Evolutionary conservation across 495 filamentous ascomycete species (phyloP).

Genomic region (Aspergillus taichungensis): DNA sequence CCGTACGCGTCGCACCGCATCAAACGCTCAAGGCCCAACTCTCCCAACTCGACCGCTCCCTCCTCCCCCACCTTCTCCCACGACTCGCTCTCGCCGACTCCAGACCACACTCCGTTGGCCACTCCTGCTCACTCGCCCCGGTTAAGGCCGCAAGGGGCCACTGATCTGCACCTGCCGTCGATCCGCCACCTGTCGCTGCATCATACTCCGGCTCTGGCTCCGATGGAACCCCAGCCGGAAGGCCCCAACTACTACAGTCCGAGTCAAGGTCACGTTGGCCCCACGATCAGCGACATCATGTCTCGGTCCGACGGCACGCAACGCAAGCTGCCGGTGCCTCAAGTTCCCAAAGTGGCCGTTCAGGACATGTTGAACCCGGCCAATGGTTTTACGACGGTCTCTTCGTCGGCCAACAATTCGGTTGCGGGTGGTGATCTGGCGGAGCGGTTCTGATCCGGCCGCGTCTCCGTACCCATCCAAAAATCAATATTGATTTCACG

Average conservation of each 20-base stretch:
- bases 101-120: conserved; percentile 91
- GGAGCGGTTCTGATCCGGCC: conserved; percentile 27
- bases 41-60: conserved; percentile 88
- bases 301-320: conserved; percentile 76
- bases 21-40: conserved; percentile 85
- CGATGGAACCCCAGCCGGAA: conserved; percentile 74
- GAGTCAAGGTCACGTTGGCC: conserved; percentile 45
- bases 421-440: conserved; percentile 35
- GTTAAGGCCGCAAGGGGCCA: conserved; percentile 62
- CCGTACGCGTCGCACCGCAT: conserved; percentile 60
- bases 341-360: conserved; percentile 79
- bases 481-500: conserved; percentile 22
- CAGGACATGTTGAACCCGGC: conserved; percentile 70
- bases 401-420: conserved; percentile 42
- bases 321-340: conserved; percentile 87
- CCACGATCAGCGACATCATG: conserved; percentile 89
- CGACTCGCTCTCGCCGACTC: conserved; percentile 90
- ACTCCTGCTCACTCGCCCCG: conserved; percentile 95
- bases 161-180: conserved; percentile 71
- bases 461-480: background rate
- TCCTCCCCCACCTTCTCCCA: conserved; percentile 98
- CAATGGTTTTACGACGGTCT: conserved; percentile 51
- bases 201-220: conserved; percentile 81
- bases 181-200: conserved; percentile 81
- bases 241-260: conserved; percentile 50